phyloP scores from a whole-genome alignment of 2,329 filamentous ascomycete species.

The Thermochaetoides dissita region DNA sequence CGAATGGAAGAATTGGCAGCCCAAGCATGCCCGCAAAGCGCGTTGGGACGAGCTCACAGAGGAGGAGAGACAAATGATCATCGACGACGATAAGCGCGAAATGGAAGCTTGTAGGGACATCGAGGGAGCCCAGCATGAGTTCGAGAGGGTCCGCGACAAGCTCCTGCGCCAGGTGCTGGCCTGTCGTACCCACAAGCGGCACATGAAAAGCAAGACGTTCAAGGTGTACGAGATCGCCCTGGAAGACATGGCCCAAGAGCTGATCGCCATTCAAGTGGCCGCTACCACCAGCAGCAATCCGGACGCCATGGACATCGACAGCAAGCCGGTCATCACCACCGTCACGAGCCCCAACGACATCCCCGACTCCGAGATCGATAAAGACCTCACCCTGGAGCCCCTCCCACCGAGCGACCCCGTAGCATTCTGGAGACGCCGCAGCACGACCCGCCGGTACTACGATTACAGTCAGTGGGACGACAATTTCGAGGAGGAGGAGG shows the following conservation, averaged over 20 bases:
- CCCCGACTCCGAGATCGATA: constrained; percentile 4
- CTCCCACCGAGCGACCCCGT: constrained; percentile 1
- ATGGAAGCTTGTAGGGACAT: constrained; percentile 3
- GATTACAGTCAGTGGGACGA: constrained; percentile 10
- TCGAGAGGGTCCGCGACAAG: not conserved
- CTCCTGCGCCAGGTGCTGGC: not conserved
- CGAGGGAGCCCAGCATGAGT: not conserved
- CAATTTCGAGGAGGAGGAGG: constrained; percentile 6
- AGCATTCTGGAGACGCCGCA: no score
- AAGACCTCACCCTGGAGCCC: constrained; percentile 4
- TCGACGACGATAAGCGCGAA: constrained; percentile 19
- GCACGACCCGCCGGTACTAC: no score
- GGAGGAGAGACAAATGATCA: constrained; percentile 25
- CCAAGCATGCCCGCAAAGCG: constrained; percentile 31
- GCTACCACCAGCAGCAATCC: not conserved
- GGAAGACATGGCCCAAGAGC: constrained; percentile 1
- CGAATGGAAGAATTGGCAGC: constrained; percentile 25
- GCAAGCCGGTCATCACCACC: not conserved
- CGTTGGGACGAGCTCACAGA: constrained; percentile 26
- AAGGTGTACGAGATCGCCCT: not conserved
- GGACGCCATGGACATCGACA: constrained; percentile 5
- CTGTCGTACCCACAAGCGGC: no score
- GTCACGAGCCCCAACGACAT: not conserved
- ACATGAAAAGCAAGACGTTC: not conserved
- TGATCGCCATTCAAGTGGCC: not conserved